Evolutionary conservation across 2,329 filamentous ascomycete genomes (phyloP), one percentile per base, ranked within the genome.

Genomic region (Lasiodiplodia sp.): DNA sequence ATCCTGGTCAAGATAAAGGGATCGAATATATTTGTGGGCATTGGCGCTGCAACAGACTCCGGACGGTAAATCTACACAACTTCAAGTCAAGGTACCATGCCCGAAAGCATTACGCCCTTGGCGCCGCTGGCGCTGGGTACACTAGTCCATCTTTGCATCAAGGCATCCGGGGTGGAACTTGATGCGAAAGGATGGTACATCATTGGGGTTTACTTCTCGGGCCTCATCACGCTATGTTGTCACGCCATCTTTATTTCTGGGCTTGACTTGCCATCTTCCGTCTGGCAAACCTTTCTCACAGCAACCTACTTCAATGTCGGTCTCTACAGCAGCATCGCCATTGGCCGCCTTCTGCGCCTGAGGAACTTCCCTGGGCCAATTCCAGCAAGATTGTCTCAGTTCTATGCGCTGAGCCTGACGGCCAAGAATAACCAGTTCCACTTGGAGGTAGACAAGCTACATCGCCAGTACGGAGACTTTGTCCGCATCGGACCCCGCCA

Each of bases 321-420:
- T 4, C 63, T 78, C 12, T 38, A 67, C 14, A 31, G 71, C 6
- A 82, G 80, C 69, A 80, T 82, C 18, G 34, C 75, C 10, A 66
- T 79, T n/a, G 80, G 83, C 71, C 77, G 82, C 18, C 67, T 75
- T 2, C 76, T 80, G 62, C 79, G 77, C 8, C 73, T 82, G n/a
- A 74, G 62, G 23, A 73, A 75, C 37, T 63, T 69, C 31, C 65
- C 68, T 11, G 65, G 64, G 4, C 68, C 68, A 3, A 16, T 63
- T n/a, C 37, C 49, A 12, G 63, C 65, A 7, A 67, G 38, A 18
- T 21, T 67, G 14, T 67, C 68, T 7, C 66, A 56, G 56, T 68
- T 60, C 23, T 67, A 63, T 14, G 37, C 44, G 3, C 28, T 57
- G 47, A 47, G 47, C 18, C 16, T 62, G 34, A 34, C 37, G 4